phyloP scores from a whole-genome alignment of 768 basidiomycete species.

The Xanthoconium purpureum region DNA sequence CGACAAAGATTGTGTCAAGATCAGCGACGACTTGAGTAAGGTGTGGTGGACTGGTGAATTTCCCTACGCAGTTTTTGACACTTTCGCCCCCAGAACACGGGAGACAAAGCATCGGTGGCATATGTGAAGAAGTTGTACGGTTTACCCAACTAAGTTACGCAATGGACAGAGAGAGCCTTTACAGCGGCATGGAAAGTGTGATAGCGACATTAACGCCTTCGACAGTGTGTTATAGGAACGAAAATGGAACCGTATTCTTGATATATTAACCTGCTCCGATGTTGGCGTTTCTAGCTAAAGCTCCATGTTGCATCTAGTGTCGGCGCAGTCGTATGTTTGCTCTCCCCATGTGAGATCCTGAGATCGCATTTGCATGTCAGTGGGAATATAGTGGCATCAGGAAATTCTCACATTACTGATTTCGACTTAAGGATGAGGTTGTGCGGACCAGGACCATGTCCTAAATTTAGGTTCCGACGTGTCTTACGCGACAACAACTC shows the following conservation, averaged over 20 bases:
- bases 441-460: no score
- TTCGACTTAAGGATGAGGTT: no score
- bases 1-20: constrained; percentile 78
- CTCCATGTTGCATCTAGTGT: constrained; percentile 40
- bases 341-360: constrained; percentile 55
- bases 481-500: no score
- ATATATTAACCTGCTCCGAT: constrained; percentile 43
- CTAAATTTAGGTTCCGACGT: no score
- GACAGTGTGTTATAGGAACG: constrained; percentile 4
- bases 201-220: neutral
- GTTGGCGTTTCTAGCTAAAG: constrained; percentile 28
- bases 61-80: neutral
- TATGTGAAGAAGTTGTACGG: constrained; percentile 45
- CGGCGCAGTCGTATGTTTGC: constrained; percentile 51
- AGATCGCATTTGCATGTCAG: constrained; percentile 48
- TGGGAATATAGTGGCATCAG: constrained; percentile 30
- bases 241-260: constrained; percentile 39
- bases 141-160: neutral
- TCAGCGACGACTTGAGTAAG: constrained; percentile 91
- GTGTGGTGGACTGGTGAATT: constrained; percentile 27
- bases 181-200: neutral
- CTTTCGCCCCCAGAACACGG: constrained; percentile 57
- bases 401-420: no score
- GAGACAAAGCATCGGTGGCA: constrained; percentile 55
- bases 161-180: neutral